Evolutionary conservation across 345 rosid species (phyloP).

Genomic region (Lepidium didymum): DNA sequence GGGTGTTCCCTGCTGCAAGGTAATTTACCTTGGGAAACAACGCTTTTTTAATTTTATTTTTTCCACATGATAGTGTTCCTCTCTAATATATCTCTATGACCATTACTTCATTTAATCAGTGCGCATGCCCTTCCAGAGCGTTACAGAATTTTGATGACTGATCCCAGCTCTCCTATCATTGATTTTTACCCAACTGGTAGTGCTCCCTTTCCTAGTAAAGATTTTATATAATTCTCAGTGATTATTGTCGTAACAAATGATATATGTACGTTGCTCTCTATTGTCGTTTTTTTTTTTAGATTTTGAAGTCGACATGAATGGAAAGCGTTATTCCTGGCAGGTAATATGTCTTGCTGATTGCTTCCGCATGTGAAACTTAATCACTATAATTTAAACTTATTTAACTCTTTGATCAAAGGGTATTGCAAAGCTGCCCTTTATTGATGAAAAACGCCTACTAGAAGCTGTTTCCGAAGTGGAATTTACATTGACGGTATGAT

Average conservation of each 20-base stretch:
- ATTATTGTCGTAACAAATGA: background rate
- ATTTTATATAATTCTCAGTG: background rate
- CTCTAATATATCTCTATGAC: background rate
- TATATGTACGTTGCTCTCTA: background rate
- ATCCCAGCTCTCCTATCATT: conserved; percentile 77
- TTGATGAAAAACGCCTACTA: conserved; percentile 85
- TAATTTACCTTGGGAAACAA: conserved; percentile 14
- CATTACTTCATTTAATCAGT: conserved; percentile 40
- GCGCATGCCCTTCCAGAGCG: conserved; percentile 87
- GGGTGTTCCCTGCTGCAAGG: conserved; percentile 99
- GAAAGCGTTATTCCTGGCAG: conserved; percentile 94
- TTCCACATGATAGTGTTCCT: background rate
- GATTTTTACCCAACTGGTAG: conserved; percentile 92
- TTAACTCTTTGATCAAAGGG: conserved; percentile 40
- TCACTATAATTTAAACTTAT: background rate
- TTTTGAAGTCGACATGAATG: conserved; percentile 96
- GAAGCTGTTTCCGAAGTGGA: conserved; percentile 71
- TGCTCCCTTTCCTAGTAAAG: conserved; percentile 1
- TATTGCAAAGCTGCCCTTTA: conserved; percentile 93
- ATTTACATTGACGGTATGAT: conserved; percentile 62
- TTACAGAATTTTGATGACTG: conserved; percentile 82
- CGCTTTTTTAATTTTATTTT: background rate
- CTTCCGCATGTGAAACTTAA: background rate
- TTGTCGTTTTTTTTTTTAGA: conserved; percentile 34
- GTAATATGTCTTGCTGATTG: conserved; percentile 26